Evolutionary conservation across 768 basidiomycete genomes (phyloP).

Genomic region (Boletus tylopilopsis): DNA sequence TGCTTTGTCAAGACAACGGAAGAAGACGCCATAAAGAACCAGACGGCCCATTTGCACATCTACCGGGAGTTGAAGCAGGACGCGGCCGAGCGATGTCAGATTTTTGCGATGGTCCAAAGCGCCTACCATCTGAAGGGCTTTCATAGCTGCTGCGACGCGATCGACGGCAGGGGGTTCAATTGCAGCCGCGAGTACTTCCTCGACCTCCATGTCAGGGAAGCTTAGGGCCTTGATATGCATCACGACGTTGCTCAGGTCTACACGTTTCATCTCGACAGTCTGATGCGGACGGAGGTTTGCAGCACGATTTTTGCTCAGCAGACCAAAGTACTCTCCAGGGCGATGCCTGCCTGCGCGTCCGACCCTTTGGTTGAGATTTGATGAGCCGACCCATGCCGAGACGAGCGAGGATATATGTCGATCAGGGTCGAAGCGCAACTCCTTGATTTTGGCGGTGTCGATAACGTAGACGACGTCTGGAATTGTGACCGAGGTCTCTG

Average conservation of each 20-base stretch:
- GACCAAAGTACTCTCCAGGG: constrained; percentile 86
- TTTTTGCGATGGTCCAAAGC: constrained; percentile 75
- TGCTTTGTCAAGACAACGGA: constrained; percentile 86
- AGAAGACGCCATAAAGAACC: constrained; percentile 87
- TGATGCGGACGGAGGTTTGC: constrained; percentile 70
- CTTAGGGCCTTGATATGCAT: constrained; percentile 96
- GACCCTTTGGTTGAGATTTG: constrained; percentile 87
- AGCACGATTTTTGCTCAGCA: constrained; percentile 64
- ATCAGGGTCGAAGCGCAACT: constrained; percentile 84
- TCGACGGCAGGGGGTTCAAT: constrained; percentile 86
- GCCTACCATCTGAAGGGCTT: constrained; percentile 77
- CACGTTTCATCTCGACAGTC: constrained; percentile 92
- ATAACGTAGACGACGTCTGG: constrained; percentile 94
- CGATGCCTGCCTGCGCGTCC: constrained; percentile 92
- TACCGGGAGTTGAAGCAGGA: constrained; percentile 85
- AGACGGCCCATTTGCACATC: constrained; percentile 89
- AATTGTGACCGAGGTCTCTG: constrained; percentile 93
- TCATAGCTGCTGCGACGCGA: constrained; percentile 77
- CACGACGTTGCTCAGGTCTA: constrained; percentile 85
- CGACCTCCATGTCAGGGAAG: constrained; percentile 80
- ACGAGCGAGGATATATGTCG: constrained; percentile 86
- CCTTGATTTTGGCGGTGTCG: constrained; percentile 85
- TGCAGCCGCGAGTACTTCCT: constrained; percentile 78
- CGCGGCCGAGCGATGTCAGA: constrained; percentile 82
- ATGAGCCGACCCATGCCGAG: constrained; percentile 86